These are phyloP conservation scores for Auriscalpium orientale DNA, from an alignment of 768 basidiomycete species.

Conservation along the genomic window DNA sequence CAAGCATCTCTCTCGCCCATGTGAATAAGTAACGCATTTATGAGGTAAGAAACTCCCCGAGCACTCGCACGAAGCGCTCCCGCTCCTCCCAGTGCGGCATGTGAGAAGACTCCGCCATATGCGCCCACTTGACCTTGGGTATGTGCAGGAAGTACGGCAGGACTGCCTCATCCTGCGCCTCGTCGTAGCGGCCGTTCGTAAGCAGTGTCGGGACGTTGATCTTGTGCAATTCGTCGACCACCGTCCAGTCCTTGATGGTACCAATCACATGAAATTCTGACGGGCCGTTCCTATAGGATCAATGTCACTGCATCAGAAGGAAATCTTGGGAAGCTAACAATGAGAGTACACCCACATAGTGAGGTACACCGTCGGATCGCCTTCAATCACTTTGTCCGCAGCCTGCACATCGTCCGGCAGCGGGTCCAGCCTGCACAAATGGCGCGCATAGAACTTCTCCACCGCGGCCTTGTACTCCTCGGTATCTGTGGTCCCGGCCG, in stretches of 20 bases:
- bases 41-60: conserved; percentile 21
- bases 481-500: conserved; percentile 21
- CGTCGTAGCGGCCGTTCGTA: conserved; percentile 31
- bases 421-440: conserved; percentile 3
- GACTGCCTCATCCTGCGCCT: conserved; percentile 28
- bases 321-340: conserved; percentile 20
- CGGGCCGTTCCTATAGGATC: conserved; percentile 21
- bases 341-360: not conserved
- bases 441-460: not conserved
- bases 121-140: conserved; percentile 25
- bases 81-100: conserved; percentile 27
- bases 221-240: conserved; percentile 18
- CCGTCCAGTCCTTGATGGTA: conserved; percentile 20
- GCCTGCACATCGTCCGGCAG: not conserved
- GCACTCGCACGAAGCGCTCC: conserved; percentile 21
- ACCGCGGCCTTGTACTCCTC: not conserved
- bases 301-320: not conserved
- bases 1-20: not conserved
- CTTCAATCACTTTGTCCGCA: not conserved
- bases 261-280: conserved; percentile 23
- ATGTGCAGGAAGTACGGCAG: conserved; percentile 27
- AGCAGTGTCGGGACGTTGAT: conserved; percentile 25
- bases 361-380: not conserved
- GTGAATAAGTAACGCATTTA: not conserved
- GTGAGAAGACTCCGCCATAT: conserved; percentile 24